Conservation (phyloP, 768 basidiomycete species). For the Filobasidium floriforme region DNA sequence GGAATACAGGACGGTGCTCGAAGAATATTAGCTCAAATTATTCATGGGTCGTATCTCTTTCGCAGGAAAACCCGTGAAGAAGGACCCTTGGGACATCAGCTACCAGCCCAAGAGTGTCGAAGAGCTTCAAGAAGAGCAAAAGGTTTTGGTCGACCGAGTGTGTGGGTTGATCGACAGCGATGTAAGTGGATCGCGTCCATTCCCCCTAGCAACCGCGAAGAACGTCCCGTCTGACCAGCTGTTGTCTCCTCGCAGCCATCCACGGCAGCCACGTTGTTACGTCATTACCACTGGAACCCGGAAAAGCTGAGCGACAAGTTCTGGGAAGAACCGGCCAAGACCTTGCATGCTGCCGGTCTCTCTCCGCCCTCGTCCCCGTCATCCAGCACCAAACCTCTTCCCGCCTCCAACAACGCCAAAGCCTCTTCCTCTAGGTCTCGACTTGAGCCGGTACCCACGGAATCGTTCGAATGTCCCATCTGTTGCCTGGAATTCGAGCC, state of each 20-base stretch:
- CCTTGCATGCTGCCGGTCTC: constrained; percentile 70
- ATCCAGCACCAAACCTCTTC: constrained; percentile 43
- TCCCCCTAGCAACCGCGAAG: background rate
- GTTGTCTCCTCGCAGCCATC: constrained; percentile 49
- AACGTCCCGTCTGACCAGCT: constrained; percentile 10
- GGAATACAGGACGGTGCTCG: no score
- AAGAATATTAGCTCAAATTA: background rate
- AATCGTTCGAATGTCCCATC: constrained; percentile 79
- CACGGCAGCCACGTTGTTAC: constrained; percentile 68
- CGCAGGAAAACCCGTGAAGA: constrained; percentile 28
- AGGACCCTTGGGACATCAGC: constrained; percentile 66
- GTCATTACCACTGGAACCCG: constrained; percentile 87
- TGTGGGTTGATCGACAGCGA: constrained; percentile 80
- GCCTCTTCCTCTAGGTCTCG: constrained; percentile 13
- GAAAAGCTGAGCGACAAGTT: constrained; percentile 92
- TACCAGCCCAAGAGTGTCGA: constrained; percentile 65
- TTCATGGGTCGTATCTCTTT: constrained; percentile 10
- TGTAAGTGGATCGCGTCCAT: constrained; percentile 51
- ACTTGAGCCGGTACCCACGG: constrained; percentile 26
- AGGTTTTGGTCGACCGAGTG: constrained; percentile 73
- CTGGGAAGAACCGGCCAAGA: constrained; percentile 76
- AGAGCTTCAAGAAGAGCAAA: constrained; percentile 71
- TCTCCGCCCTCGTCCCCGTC: constrained; percentile 47
- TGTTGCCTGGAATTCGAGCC: constrained; percentile 62
- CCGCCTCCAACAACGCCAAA: constrained; percentile 37